phyloP scores from a whole-genome alignment of 768 basidiomycete genomes.

The Saitozyma podzolica region DNA sequence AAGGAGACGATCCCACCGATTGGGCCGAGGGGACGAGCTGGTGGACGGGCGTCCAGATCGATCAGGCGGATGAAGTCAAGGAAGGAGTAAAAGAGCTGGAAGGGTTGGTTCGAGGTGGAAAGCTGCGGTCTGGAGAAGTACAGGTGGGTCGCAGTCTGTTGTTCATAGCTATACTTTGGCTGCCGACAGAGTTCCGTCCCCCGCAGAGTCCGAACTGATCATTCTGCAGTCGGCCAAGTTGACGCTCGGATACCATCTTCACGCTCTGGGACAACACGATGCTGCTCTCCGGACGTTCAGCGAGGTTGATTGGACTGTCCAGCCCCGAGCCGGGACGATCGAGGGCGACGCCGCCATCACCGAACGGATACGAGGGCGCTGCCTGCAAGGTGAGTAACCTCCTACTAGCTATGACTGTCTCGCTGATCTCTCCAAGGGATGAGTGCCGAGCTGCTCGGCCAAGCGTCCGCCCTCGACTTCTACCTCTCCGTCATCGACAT shows the following conservation, averaged over 20 bases:
- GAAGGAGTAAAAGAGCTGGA: slow-evolving; percentile 60
- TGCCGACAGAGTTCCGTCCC: not conserved
- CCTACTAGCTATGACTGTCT: too few relatives aligned
- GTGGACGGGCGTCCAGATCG: slow-evolving; percentile 63
- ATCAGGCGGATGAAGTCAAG: slow-evolving; percentile 64
- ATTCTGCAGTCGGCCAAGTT: slow-evolving; percentile 64
- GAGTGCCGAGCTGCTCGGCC: slow-evolving; percentile 60
- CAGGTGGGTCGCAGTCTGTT: slow-evolving; percentile 17
- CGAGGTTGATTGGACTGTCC: slow-evolving; percentile 16
- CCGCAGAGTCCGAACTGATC: slow-evolving; percentile 1
- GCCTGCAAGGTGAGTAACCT: slow-evolving; percentile 66
- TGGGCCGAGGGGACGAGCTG: slow-evolving; percentile 57
- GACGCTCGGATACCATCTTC: slow-evolving; percentile 74
- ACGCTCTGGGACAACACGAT: slow-evolving; percentile 67
- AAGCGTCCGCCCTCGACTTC: slow-evolving; percentile 27
- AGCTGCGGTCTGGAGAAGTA: slow-evolving; percentile 22
- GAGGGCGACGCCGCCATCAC: slow-evolving; percentile 68
- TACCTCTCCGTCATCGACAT: slow-evolving; percentile 39
- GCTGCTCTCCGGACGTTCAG: slow-evolving; percentile 60
- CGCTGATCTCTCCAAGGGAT: slow-evolving; percentile 61
- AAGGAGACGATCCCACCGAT: slow-evolving; percentile 45
- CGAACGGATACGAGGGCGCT: slow-evolving; percentile 73
- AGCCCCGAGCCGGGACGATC: slow-evolving; percentile 15
- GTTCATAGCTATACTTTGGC: not conserved
- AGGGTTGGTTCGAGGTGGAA: slow-evolving; percentile 20